A percentile compares a stretch with the other conserved stretches of the same genome.
phyloP scores from a whole-genome alignment of 192 early-diverging fungal species.

The Gryganskiella cystojenkinii region DNA sequence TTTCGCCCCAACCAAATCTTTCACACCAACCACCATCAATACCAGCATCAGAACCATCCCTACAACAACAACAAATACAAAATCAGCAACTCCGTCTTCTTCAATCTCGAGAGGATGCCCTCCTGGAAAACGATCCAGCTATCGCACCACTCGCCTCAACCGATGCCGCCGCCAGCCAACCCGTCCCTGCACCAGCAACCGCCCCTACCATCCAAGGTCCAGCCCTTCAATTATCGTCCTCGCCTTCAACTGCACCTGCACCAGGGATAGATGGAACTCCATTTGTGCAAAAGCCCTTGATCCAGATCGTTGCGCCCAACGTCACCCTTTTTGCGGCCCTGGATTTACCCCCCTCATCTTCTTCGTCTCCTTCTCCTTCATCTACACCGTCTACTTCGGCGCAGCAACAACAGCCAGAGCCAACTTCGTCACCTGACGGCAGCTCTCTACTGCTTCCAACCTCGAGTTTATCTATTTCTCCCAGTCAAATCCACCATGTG shows the following conservation, averaged over 20 bases:
- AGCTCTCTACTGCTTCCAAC: conserved; percentile 25
- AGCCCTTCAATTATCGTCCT: neutral
- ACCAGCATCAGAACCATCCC: neutral
- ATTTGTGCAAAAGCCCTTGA: neutral
- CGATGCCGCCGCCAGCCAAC: neutral
- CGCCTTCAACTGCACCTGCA: neutral
- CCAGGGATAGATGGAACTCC: no score
- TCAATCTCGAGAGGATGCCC: neutral
- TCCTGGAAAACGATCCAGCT: no score
- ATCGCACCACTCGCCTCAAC: no score
- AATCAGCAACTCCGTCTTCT: neutral
- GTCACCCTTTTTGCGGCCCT: conserved; percentile 13
- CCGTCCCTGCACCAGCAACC: neutral
- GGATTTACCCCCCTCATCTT: neutral
- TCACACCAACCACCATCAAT: conserved; percentile 1
- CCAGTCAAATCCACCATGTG: conserved; percentile 39
- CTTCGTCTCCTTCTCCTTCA: neutral
- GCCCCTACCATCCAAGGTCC: conserved; percentile 3
- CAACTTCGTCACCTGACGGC: neutral
- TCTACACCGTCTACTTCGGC: neutral
- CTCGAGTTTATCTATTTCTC: conserved; percentile 13
- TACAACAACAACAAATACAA: no score
- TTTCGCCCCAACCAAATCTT: no score
- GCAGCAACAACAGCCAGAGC: neutral
- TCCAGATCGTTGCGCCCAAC: conserved; percentile 9